Base-by-base conservation (phyloP, 306 rosid genomes). In the Trichosanthes cucumerina region DNA sequence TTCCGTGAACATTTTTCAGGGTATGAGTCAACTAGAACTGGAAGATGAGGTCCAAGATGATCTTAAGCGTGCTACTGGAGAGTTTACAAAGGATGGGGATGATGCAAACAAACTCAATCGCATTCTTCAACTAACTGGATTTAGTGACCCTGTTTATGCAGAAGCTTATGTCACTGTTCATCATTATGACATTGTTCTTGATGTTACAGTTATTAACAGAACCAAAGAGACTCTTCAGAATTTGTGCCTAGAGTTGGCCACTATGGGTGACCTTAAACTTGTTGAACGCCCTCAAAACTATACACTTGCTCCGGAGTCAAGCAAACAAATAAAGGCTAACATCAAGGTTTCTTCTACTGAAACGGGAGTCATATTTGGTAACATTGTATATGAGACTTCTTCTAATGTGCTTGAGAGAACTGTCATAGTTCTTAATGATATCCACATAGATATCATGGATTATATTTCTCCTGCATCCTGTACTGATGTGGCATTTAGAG, bases 371-470 rank as follows among this genome's bases (percentile, higher is more conserved):
- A 96, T 96, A 62, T 96, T 96, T 41, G 99, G 99, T 56, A 96
- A 96, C 81, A 96, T 96, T 71, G 99, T 96, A 16, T 96, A 96
- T 44, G 99, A 96, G 86, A 87, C 96, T 75, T 92, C 96, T 64
- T 92, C 97, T 53, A 96, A 91, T 89, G 91, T 91, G 83, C 96
- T 85, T 6, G 98, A 96, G 89, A 91, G 98, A 87, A 88, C 86
- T 5, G 99, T 96, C 70, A 91, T 96, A 78, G 99, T 96, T 70
- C 93, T 96, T 53, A 96, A 91, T 86, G 99, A 96, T 88, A 96
- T 96, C 85, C 99, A 96, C 86, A 96, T 96, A 84, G 99, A 96
- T 87, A 96, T 96, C 82, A 96, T 96, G 99, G 99, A 96, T 82
- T 96, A 96, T 88, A 96, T 96, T 79, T 93, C 99, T 82, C 98